Conservation (phyloP, 768 basidiomycete species). For the Podaxis pistillaris region DNA sequence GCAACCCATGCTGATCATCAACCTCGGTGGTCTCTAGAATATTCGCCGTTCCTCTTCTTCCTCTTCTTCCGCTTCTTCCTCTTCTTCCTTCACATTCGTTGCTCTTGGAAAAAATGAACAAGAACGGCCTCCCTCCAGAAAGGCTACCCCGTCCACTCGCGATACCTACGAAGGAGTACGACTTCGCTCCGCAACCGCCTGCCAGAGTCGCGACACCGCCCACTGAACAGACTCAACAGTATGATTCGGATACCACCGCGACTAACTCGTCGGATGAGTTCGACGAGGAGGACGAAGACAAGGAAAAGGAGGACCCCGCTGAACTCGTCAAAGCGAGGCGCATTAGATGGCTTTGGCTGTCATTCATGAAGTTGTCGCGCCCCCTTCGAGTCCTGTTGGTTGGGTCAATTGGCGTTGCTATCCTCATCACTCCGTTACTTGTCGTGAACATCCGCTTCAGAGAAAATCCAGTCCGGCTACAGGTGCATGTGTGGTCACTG, state of each 20-base stretch:
- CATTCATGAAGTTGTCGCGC: conserved; percentile 65
- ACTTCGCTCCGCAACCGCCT: conserved; percentile 17
- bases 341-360: conserved; percentile 58
- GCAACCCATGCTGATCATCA: conserved; percentile 4
- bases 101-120: conserved; percentile 13
- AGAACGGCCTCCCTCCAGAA: conserved; percentile 10
- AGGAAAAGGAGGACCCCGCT: conserved; percentile 30
- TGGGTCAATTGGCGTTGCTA: conserved; percentile 54
- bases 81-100: conserved; percentile 4
- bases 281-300: conserved; percentile 76
- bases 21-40: neutral
- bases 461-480: conserved; percentile 42
- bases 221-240: conserved; percentile 15
- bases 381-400: conserved; percentile 58
- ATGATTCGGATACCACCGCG: conserved; percentile 45
- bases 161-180: conserved; percentile 19
- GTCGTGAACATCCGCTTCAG: conserved; percentile 65
- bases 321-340: conserved; percentile 51
- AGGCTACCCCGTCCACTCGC: conserved; percentile 4
- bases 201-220: conserved; percentile 6
- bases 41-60: neutral
- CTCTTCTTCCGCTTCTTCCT: neutral
- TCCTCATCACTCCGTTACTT: conserved; percentile 69
- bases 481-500: conserved; percentile 63
- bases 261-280: conserved; percentile 71